Evolutionary conservation across 208 protist species (phyloP).

Genomic region (Leishmania aethiopica): DNA sequence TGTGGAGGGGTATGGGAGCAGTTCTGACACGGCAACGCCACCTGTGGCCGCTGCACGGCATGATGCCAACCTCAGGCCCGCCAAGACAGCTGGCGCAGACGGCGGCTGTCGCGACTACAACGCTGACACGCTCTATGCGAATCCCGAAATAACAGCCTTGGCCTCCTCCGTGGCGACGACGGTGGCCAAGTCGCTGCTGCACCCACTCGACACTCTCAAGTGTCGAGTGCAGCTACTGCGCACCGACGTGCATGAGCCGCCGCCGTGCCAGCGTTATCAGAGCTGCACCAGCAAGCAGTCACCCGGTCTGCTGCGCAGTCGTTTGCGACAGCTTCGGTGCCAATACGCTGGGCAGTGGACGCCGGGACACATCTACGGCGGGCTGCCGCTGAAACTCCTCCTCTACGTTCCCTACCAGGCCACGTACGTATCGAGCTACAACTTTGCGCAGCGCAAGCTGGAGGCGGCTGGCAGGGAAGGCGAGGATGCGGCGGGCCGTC

Average conservation of each 20-base stretch:
- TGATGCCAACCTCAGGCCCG: neutral
- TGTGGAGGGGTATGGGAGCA: neutral
- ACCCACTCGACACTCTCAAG: conserved; percentile 87
- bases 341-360: conserved; percentile 70
- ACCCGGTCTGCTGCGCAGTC: conserved; percentile 4
- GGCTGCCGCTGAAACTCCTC: conserved; percentile 68
- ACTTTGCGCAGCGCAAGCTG: conserved; percentile 29
- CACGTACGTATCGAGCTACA: conserved; percentile 75
- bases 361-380: conserved; percentile 65
- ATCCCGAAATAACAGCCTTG: conserved; percentile 36
- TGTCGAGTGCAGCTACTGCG: conserved; percentile 69
- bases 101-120: neutral
- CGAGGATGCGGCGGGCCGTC: neutral
- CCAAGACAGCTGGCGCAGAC: neutral
- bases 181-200: conserved; percentile 71
- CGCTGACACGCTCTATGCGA: neutral
- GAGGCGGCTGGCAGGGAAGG: conserved; percentile 3
- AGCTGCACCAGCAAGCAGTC: neutral
- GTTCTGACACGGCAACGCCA: neutral
- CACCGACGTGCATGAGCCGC: conserved; percentile 15
- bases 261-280: neutral
- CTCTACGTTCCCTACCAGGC: conserved; percentile 84
- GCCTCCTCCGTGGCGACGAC: conserved; percentile 56
- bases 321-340: conserved; percentile 27
- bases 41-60: neutral